Evolutionary conservation across 108 stramenopile genomes (phyloP).

Genomic region (Craspedostauros australis): DNA sequence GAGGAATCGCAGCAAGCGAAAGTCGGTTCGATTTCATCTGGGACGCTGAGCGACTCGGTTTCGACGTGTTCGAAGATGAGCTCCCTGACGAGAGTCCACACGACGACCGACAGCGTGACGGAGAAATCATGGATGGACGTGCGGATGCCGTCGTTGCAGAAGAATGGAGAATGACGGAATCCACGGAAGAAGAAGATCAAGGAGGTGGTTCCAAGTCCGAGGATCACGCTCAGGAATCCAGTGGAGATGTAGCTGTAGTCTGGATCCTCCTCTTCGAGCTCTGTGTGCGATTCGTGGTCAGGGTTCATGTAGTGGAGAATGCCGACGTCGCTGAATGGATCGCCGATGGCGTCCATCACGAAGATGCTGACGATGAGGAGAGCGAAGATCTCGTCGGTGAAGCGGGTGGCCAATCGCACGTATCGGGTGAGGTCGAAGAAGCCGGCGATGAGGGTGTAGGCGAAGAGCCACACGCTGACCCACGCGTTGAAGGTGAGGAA

Average conservation of each 20-base stretch:
- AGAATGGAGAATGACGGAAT: conserved; percentile 30
- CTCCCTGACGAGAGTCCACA: conserved; percentile 26
- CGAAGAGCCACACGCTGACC: conserved; percentile 13
- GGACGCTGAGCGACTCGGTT: conserved; percentile 40
- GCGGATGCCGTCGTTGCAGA: conserved; percentile 29
- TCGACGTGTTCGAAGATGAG: conserved; percentile 18
- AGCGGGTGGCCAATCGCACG: conserved; percentile 37
- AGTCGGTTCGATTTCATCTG: conserved; percentile 40
- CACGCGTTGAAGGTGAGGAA: conserved; percentile 31
- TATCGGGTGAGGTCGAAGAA: conserved; percentile 39
- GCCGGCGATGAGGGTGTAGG: conserved; percentile 26
- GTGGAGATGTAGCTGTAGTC: conserved; percentile 24
- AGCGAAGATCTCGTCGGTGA: conserved; percentile 59
- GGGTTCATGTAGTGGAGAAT: conserved; percentile 31
- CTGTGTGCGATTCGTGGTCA: conserved; percentile 23
- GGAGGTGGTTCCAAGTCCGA: conserved; percentile 33
- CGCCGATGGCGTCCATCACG: conserved; percentile 37
- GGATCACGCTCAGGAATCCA: conserved; percentile 29
- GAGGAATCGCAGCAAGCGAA: conserved; percentile 32
- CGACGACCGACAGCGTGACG: conserved; percentile 21
- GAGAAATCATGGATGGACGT: conserved; percentile 45
- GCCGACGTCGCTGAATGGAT: conserved; percentile 32
- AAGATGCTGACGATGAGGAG: conserved; percentile 44
- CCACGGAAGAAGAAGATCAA: conserved; percentile 29
- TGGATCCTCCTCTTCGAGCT: conserved; percentile 14